Evolutionary conservation across 2,329 filamentous ascomycete genomes (phyloP).

Genomic region (Pseudogymnoascus sp.): DNA sequence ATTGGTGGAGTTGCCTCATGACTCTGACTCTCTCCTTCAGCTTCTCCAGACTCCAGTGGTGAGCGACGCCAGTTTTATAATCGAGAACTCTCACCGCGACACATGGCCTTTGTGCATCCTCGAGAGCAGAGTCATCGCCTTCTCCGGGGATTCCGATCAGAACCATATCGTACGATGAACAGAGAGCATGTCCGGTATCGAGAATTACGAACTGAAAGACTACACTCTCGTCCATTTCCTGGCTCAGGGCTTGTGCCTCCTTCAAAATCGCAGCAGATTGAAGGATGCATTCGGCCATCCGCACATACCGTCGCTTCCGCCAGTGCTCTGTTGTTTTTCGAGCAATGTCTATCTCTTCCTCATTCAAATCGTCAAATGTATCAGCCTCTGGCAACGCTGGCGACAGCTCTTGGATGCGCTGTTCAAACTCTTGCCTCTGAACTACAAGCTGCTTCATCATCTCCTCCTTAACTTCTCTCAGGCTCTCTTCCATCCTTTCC

Average conservation of each 20-base stretch:
- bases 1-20: conserved; percentile 97
- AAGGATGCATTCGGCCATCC: conserved; percentile 86
- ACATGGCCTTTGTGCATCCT: conserved; percentile 78
- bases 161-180: conserved; percentile 94
- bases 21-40: conserved; percentile 76
- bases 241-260: conserved; percentile 96
- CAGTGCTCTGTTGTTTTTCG: conserved; percentile 63
- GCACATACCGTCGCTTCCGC: conserved; percentile 78
- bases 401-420: conserved; percentile 70
- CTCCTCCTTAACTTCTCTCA: conserved; percentile 72
- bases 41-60: conserved; percentile 92
- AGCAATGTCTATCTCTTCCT: conserved; percentile 65
- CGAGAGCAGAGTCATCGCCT: conserved; percentile 72
- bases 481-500: conserved; percentile 71
- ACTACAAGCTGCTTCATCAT: conserved; percentile 80
- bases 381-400: conserved; percentile 34
- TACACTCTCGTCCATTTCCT: conserved; percentile 85
- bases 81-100: conserved; percentile 86
- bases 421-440: conserved; percentile 78
- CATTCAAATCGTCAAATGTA: conserved; percentile 45
- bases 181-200: conserved; percentile 78
- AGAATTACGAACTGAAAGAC: conserved; percentile 93
- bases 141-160: conserved; percentile 83
- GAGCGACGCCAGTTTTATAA: conserved; percentile 76
- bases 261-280: conserved; percentile 84